Evolutionary conservation across 257 asterid genomes (phyloP).

Genomic region (Marsdenia floribunda): DNA sequence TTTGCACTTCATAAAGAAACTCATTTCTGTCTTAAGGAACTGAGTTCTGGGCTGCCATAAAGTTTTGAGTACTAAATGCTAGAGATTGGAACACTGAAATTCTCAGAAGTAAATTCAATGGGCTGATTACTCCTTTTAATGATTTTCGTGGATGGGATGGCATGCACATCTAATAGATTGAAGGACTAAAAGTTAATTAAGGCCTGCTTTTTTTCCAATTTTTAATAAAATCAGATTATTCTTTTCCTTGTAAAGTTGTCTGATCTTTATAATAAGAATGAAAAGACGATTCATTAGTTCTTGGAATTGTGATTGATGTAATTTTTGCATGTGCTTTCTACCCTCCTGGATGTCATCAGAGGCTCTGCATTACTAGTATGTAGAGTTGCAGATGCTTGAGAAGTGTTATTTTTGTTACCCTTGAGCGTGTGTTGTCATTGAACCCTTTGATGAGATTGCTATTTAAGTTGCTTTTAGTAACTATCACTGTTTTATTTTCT

Average conservation of each 20-base stretch:
- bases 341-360: neutral
- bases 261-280: neutral
- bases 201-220: too few relatives aligned
- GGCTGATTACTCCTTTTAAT: neutral
- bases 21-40: neutral
- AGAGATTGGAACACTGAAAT: neutral
- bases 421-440: neutral
- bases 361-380: neutral
- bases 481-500: neutral
- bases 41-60: neutral
- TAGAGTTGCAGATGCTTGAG: neutral
- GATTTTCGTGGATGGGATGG: neutral
- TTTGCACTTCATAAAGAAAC: neutral
- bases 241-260: neutral
- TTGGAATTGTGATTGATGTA: neutral
- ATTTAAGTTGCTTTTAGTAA: neutral
- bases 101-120: neutral
- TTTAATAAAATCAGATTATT: too few relatives aligned
- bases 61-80: neutral
- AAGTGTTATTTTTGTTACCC: slow-evolving; percentile 5
- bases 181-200: too few relatives aligned
- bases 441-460: neutral
- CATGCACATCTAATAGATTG: too few relatives aligned
- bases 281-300: neutral
- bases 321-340: neutral